Evolutionary conservation across 2,329 filamentous ascomycete genomes (phyloP).

Genomic region (Fusarium multiceps): DNA sequence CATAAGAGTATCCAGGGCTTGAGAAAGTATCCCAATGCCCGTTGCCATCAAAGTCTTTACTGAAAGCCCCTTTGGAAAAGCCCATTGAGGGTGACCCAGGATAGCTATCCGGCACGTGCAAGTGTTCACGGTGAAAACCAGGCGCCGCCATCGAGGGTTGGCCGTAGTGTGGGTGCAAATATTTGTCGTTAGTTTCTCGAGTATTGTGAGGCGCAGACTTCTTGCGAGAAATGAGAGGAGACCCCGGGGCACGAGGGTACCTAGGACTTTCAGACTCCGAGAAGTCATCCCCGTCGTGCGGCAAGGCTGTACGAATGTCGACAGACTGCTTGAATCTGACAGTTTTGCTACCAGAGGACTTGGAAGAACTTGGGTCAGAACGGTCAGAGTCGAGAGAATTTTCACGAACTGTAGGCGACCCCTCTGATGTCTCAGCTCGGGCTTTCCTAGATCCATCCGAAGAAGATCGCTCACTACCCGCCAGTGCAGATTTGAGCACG

Average conservation of each 20-base stretch:
- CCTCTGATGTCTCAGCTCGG: neutral
- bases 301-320: slow-evolving; percentile 30
- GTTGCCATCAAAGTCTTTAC: slow-evolving; percentile 29
- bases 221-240: slow-evolving; percentile 32
- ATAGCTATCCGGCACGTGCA: slow-evolving; percentile 23
- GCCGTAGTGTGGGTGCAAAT: slow-evolving; percentile 22
- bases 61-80: slow-evolving; percentile 42
- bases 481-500: slow-evolving; percentile 5
- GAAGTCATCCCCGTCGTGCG: slow-evolving; percentile 20
- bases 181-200: neutral
- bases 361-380: slow-evolving; percentile 39
- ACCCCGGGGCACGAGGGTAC: slow-evolving; percentile 10
- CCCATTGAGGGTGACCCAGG: slow-evolving; percentile 23
- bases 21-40: slow-evolving; percentile 24
- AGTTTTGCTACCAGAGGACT: slow-evolving; percentile 43
- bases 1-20: slow-evolving; percentile 1
- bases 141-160: slow-evolving; percentile 8
- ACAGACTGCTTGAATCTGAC: slow-evolving; percentile 43
- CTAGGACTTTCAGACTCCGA: slow-evolving; percentile 22
- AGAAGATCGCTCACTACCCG: slow-evolving; percentile 7
- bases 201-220: neutral
- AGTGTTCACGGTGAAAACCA: neutral
- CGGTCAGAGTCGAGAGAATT: slow-evolving; percentile 33
- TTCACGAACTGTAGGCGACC: slow-evolving; percentile 8
- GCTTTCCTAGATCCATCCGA: slow-evolving; percentile 10